A percentile compares a stretch with the other conserved stretches of the same genome.
Conservation (phyloP, 176 grass and related monocot species). For the Paspalum vaginatum region DNA sequence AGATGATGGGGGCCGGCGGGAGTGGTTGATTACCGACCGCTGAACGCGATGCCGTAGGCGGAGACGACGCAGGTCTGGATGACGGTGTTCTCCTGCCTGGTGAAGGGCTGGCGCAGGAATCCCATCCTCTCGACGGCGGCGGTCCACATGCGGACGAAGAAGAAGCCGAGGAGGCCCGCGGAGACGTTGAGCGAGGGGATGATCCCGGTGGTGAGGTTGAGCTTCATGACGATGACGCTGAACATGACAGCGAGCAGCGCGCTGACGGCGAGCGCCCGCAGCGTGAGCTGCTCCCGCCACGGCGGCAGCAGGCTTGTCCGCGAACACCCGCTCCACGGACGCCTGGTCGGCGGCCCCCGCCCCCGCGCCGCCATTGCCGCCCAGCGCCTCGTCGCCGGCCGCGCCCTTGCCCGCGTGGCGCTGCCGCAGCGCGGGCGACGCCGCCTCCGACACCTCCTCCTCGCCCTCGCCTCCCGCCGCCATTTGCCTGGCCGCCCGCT, state of each 20-base stretch:
- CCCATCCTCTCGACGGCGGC: slow-evolving; percentile 57
- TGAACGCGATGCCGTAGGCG: slow-evolving; percentile 78
- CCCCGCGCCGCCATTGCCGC: slow-evolving; percentile 5
- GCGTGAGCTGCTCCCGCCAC: slow-evolving; percentile 80
- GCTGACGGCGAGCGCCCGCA: slow-evolving; percentile 71
- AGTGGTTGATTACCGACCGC: slow-evolving; percentile 50
- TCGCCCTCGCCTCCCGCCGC: slow-evolving; percentile 28
- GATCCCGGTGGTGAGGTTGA: slow-evolving; percentile 97
- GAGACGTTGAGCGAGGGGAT: slow-evolving; percentile 94
- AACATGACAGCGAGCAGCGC: slow-evolving; percentile 73
- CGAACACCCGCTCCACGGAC: slow-evolving; percentile 67
- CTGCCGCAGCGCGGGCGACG: slow-evolving; percentile 36
- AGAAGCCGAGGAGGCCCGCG: slow-evolving; percentile 86
- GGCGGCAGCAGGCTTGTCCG: slow-evolving; percentile 60
- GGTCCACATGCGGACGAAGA: slow-evolving; percentile 85
- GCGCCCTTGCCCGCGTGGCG: slow-evolving; percentile 40
- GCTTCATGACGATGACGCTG: slow-evolving; percentile 95
- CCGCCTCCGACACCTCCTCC: slow-evolving; percentile 32
- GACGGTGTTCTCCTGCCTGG: slow-evolving; percentile 90
- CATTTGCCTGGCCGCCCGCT: slow-evolving; percentile 10
- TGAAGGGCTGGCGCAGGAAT: slow-evolving; percentile 56
- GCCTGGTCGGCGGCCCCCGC: slow-evolving; percentile 9
- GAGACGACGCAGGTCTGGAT: slow-evolving; percentile 92
- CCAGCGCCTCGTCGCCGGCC: neutral
- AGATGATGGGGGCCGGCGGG: neutral